phyloP scores from a whole-genome alignment of 805 yeast genomes.

The Suhomyces xylopsoci region DNA sequence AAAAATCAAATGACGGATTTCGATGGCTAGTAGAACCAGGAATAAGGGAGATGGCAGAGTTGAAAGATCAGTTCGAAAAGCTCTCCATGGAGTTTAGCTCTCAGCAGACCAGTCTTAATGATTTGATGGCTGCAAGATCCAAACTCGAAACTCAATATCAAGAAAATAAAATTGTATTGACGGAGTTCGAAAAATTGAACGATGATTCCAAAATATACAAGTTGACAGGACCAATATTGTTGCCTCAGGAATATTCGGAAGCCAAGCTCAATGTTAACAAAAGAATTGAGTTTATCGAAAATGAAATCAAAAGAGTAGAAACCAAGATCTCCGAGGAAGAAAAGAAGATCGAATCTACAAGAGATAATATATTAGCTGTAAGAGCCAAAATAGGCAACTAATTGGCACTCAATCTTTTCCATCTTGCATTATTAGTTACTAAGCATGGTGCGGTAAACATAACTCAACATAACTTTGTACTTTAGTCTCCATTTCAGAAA shows the following conservation, averaged over 20 bases:
- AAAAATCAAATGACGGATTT: not conserved
- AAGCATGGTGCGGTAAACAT: not conserved
- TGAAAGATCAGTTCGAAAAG: constrained; percentile 34
- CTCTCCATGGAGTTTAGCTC: constrained; percentile 44
- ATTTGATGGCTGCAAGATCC: constrained; percentile 70
- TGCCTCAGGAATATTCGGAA: constrained; percentile 84
- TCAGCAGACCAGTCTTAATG: constrained; percentile 47
- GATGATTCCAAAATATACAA: constrained; percentile 80
- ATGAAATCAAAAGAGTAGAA: constrained; percentile 77
- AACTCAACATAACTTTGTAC: not conserved
- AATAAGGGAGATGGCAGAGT: constrained; percentile 1
- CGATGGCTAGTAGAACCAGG: not conserved
- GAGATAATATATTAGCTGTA: constrained; percentile 51
- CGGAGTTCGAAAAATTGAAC: constrained; percentile 65
- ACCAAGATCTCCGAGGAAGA: constrained; percentile 49
- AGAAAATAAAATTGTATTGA: constrained; percentile 85
- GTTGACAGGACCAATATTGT: constrained; percentile 84
- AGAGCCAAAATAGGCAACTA: constrained; percentile 29
- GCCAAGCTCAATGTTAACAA: constrained; percentile 82
- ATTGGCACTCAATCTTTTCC: not conserved
- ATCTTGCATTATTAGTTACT: not conserved
- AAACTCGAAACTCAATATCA: constrained; percentile 90
- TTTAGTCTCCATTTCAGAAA: not conserved
- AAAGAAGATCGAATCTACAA: constrained; percentile 53
- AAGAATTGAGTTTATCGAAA: constrained; percentile 81